Conservation (phyloP, 331 rosid genomes). For the Prunus yedoensis region DNA sequence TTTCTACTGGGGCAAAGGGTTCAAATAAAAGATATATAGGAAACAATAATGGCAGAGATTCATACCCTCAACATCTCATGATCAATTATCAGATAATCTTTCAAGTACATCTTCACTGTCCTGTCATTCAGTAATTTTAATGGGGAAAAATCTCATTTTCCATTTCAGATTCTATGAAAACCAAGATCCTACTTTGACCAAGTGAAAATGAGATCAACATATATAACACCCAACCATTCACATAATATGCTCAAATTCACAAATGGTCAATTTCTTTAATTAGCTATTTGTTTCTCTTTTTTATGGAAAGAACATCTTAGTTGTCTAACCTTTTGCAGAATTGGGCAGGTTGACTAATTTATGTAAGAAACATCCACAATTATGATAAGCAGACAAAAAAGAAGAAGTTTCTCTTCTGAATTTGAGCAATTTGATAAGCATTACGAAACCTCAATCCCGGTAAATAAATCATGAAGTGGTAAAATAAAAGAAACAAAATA, state of each 20-base stretch:
- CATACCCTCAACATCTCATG: slow-evolving; percentile 17
- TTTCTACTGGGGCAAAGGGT: not conserved
- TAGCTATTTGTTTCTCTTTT: not conserved
- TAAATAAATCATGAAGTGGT: not conserved
- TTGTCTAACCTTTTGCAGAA: not conserved
- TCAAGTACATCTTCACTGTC: slow-evolving; percentile 11
- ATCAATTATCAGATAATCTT: slow-evolving; percentile 17
- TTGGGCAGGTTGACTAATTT: not conserved
- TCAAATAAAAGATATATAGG: not conserved
- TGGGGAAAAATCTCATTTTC: not conserved
- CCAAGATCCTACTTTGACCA: not conserved
- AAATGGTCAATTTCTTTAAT: not conserved
- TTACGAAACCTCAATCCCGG: not conserved
- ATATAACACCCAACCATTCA: not conserved
- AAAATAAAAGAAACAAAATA: not conserved
- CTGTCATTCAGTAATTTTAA: not conserved
- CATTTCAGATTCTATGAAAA: not conserved
- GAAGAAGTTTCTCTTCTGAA: not conserved
- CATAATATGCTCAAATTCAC: not conserved
- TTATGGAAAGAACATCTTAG: not conserved
- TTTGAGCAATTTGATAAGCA: not conserved
- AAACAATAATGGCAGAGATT: slow-evolving; percentile 8
- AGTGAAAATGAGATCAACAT: not conserved
- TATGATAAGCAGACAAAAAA: not conserved
- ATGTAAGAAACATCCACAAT: not conserved